Conservation (phyloP, 78 protist species). For the Dictyostelium firmibasis region DNA sequence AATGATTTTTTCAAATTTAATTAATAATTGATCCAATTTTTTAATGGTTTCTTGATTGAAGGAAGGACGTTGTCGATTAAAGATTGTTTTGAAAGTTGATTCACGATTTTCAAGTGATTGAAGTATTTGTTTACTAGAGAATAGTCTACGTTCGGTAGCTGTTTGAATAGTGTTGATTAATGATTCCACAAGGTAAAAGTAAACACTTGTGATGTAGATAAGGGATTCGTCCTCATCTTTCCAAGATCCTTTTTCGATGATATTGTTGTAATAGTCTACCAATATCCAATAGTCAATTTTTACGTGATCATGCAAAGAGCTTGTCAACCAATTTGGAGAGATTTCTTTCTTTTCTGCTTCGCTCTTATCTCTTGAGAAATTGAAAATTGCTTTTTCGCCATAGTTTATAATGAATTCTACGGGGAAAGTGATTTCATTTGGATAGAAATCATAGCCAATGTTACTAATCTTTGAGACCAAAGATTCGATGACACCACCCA, state of each 20-base stretch:
- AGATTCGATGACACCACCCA: not conserved
- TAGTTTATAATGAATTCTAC: slow-evolving; percentile 7
- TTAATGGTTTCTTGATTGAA: not conserved
- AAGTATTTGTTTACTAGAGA: slow-evolving; percentile 1
- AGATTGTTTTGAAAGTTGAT: not conserved
- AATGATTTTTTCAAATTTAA: slow-evolving; percentile 4
- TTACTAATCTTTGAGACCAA: slow-evolving; percentile 9
- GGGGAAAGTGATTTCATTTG: slow-evolving; percentile 60
- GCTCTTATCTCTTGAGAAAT: not conserved
- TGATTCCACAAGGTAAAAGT: not conserved
- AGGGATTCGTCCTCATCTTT: not conserved
- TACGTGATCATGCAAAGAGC: slow-evolving; percentile 19
- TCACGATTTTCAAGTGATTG: not conserved
- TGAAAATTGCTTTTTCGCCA: slow-evolving; percentile 6
- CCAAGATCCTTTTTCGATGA: slow-evolving; percentile 20
- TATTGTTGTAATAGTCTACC: slow-evolving; percentile 11
- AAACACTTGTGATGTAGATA: not conserved
- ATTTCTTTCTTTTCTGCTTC: not conserved
- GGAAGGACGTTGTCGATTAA: not conserved
- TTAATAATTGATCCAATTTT: not conserved
- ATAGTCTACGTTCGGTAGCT: slow-evolving; percentile 24
- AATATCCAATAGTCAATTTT: slow-evolving; percentile 40
- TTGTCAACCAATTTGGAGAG: not conserved
- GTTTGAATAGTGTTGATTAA: slow-evolving; percentile 19
- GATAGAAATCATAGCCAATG: slow-evolving; percentile 50